These are phyloP conservation scores for Trichoderma gracile DNA, from an alignment of 2,329 filamentous ascomycete genomes.

Conservation along the genomic window DNA sequence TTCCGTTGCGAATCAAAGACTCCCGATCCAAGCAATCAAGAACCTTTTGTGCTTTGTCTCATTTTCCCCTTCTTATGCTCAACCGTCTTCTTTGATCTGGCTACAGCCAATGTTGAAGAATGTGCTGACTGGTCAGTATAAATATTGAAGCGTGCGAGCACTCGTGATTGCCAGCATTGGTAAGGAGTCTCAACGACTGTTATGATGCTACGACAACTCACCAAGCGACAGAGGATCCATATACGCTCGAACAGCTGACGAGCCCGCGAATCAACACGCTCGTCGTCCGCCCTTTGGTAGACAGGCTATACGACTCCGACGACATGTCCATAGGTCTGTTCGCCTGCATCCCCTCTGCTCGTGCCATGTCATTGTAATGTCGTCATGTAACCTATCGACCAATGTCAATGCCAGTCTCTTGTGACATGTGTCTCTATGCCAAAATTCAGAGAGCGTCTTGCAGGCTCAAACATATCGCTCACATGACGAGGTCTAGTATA, in stretches of 20 bases:
- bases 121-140: conserved; percentile 1
- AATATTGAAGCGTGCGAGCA: conserved; percentile 20
- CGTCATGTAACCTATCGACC: neutral
- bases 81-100: too few species aligned
- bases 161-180: conserved; percentile 31
- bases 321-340: conserved; percentile 61
- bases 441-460: neutral
- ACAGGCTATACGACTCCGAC: conserved; percentile 63
- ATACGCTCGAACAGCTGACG: conserved; percentile 61
- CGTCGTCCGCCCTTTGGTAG: conserved; percentile 67
- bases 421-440: neutral
- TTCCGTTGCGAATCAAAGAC: neutral
- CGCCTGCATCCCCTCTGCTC: conserved; percentile 2
- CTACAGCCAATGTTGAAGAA: too few species aligned
- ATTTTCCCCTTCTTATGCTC: too few species aligned
- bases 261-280: conserved; percentile 67
- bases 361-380: neutral
- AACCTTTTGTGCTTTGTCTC: neutral
- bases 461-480: neutral
- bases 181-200: neutral
- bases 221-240: conserved; percentile 42
- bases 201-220: neutral
- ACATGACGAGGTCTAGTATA: conserved; percentile 53
- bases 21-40: neutral
- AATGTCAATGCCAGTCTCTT: neutral